Base-by-base conservation (phyloP, 345 rosid genomes). In the Mallotus nudiflorus region DNA sequence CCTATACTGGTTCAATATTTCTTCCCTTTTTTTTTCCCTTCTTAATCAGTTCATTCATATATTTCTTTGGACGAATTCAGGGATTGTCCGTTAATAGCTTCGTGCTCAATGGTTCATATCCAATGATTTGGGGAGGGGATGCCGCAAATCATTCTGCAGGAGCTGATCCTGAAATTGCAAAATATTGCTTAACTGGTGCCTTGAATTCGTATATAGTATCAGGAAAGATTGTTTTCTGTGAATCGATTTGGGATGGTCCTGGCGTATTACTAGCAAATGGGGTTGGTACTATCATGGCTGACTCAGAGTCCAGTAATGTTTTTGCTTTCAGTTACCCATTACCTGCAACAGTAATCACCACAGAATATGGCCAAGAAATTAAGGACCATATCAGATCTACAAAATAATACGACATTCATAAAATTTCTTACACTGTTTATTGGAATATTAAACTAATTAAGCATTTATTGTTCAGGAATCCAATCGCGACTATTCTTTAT, bases 321-420 rank as follows among this genome's bases (percentile, higher is more conserved):
- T 51, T 63, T 53, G 82, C 80, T 39, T 74, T 71, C 69, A 71
- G 16, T 49, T 82, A 46, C 51, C 82, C 82, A 19, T 45, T 82
- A 14, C 80, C 82, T 0, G 78, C 80, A 42, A 62, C 80, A 24
- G 45, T 60, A 13, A 66, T 82, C 54, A 75, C 69, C 42, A n/a
- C n/a, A n/a, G n/a, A n/a, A n/a, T n/a, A n/a, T n/a, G n/a, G n/a
- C n/a, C n/a, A n/a, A n/a, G n/a, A 4, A 4, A 7, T 77, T 39
- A 27, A 55, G 49, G 42, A 68, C 4, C 68, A 72, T 52, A 72
- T 77, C 76, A 77, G 25, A 67, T 37, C 73, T 16, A 60, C 70
- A 4, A 49, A 62, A 78, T 74, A 70, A 69, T 16, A 16, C 16
- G 31, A 0, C n/a, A n/a, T n/a, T n/a, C n/a, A n/a, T n/a, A n/a